Base-by-base conservation (phyloP, 176 grass and related monocot genomes). In the Triticum turgidum region DNA sequence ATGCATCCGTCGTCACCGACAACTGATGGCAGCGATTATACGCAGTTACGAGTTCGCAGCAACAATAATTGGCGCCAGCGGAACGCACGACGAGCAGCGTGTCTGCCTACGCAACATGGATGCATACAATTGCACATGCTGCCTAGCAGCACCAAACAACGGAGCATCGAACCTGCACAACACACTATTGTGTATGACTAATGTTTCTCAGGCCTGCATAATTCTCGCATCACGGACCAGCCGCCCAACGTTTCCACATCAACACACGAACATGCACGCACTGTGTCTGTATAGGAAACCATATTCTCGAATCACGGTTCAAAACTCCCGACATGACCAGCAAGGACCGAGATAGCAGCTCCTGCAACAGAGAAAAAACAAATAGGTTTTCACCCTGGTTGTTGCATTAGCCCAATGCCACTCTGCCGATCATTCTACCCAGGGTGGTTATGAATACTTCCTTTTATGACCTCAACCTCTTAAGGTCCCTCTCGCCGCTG, bases 401-500 rank as follows among this genome's bases (percentile, higher is more conserved):
- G 44, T 29, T 30, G 33, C 21, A 38, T 9, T 20, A 51, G 61
- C 52, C 3, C 65, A 71, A 72, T 45, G 30, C 30, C 38, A 82
- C 62, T 11, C 30, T 85, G 44, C 17, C 8, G 29, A 67, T 11
- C 4, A 7, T 20, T 18, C 24, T 11, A 45, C 76, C 15, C 30
- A 21, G 61, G n/a, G 41, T 3, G 3, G 20, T 45, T 3, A 59
- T 21, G n/a, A 81, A 58, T 32, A 39, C 18, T 77, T 7, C 42
- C 49, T 37, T 20, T 91, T 81, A 90, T 25, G 76, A 29, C 44
- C 83, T 88, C 66, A 37, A 17, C 83, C 83, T 89, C 82, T 94
- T 91, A 29, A 52, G 52, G 52, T 88, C 92, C 87, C 89, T 89
- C 77, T 89, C 89, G 75, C 66, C 20, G 80, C 66, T 17, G 1